Base-by-base conservation (phyloP, 2,329 filamentous ascomycete species). In the Shiraia bambusicola region DNA sequence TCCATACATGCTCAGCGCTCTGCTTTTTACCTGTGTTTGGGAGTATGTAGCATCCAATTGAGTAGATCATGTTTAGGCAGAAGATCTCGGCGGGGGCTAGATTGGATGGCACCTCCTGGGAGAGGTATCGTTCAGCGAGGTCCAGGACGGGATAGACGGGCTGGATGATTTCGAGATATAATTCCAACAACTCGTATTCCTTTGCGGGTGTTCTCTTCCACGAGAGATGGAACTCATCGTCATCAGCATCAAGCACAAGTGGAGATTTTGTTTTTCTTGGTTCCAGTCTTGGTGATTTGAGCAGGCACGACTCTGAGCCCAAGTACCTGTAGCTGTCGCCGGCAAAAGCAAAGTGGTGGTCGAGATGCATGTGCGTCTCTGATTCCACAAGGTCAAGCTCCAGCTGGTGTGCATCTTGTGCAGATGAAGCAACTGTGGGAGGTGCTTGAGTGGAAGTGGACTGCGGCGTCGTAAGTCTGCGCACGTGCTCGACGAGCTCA, bases 1-100 rank as follows among this genome's bases (percentile, higher is more conserved):
- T 49, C 52, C 54, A 60, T n/a, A 49, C 38, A 29, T 58, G 45
- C 3, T 49, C 45, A 5, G 52, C 46, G 9, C 57, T 40, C 14
- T 49, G 51, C 29, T 49, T 56, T 29, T 58, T 58, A 8, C 54
- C 48, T 8, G 46, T 59, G 5, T 54, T 59, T 6, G 63, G 62
- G 12, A 60, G 49, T 2, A 66, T 45, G 32, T 67, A 59, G 43
- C 63, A 68, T 16, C 54, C 57, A 15, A 68, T 65, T 7, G 64
- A 64, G 40, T 66, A 68, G 12, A 67, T 54, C 63, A 68, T 67
- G 33, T 66, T 61, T 10, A 68, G 49, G 2, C 54, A 53, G 35
- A 68, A 67, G 1, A 47, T 43, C 19, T 68, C 65, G 0, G 52
- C 47, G 3, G 54, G 49, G 1, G 40, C 50, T 11, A 67, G 49